Evolutionary conservation across 2,329 filamentous ascomycete genomes (phyloP), one percentile per base, ranked within the genome.

Genomic region (Apiospora sp.): DNA sequence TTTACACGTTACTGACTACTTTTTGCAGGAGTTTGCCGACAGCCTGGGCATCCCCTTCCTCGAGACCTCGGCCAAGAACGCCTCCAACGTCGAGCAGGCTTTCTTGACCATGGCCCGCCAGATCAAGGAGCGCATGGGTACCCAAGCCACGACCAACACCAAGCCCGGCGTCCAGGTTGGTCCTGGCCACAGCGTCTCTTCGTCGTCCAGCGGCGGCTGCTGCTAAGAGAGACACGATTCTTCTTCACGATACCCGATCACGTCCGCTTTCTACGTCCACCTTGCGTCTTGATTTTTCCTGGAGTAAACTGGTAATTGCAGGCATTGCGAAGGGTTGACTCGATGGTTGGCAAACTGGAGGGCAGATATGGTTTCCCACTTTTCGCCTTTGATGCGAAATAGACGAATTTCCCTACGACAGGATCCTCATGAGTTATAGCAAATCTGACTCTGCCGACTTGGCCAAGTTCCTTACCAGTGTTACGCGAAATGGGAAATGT

Each of bases 51-150:
- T 99, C 79, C 96, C 96, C 68, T 99, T 99, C 92, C 93, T 99
- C 83, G 96, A 99, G 91, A 99, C 96, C 24, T 99, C 96, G 58
- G 96, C 96, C 82, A 99, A 99, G 93, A 98, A 98, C 87, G 96
- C 96, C 78, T 98, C 94, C 87, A 99, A 99, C 85, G 96, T 99
- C 84, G 96, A 99, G 88, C 96, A 99, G 87, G 96, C 96, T 82
- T 99, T 99, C 92, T 87, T 99, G 87, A 99, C 96, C 84, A 99
- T 99, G 96, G 96, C 96, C 80, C 93, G 96, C 85, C 96, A 99
- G 87, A 99, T 99, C 88, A 99, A 99, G 91, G 96, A 98, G 89
- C 93, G 96, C 82, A 99, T 99, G 96, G 96, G 96, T 81, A 98
- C 94, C 79, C 96, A 96, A 76, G 93, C 94, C 64, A 93, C 93